Evolutionary conservation across 1,284 basidiomycete genomes (phyloP), one percentile per base, ranked within the genome.

Genomic region (Fistulinella staudtii): DNA sequence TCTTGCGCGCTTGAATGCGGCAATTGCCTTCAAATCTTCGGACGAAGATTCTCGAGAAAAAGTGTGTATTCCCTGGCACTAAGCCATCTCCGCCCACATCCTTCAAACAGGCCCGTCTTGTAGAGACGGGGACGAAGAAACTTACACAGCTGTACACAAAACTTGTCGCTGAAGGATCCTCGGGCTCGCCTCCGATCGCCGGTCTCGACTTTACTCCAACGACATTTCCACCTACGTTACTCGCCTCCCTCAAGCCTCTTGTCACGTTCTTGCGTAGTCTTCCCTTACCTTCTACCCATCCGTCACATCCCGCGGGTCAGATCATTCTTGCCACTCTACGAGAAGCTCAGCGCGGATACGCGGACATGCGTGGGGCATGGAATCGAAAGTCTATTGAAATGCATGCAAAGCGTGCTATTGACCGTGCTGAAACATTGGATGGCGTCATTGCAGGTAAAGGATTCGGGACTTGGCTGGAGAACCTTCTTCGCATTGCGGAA

Each of bases 301-400:
- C 85, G 3, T 84, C 85, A 0, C 86, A 89, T 57, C 85, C 85
- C 4, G 85, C 85, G 8, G 77, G 84, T 0, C 67, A 70, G 3
- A 69, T 71, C 2, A 89, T 89, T 35, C 67, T 80, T 23, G 58
- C 73, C 3, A 79, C 82, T 2, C 61, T 90, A 5, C 79, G 74
- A 53, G 87, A 89, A 25, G 85, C 86, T 4, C 85, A 88, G 63
- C 74, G 74, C 45, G 87, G 87, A 2, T 89, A 87, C 51, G 87
- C 85, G 0, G 87, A 89, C 51, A 90, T 89, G 87, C 75, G 86
- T 21, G 85, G 86, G 3, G 72, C 71, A 10, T 89, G 86, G 87
- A 72, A 71, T 30, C 73, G 75, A 49, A 86, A 82, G 54, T 85
- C 84, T 40, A 60, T 89, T 18, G 87, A 89, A 56, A 69, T 70